These are phyloP conservation scores for Saccharomycopsis babjevae DNA, from an alignment of 805 yeast genomes.

Conservation along the genomic window DNA sequence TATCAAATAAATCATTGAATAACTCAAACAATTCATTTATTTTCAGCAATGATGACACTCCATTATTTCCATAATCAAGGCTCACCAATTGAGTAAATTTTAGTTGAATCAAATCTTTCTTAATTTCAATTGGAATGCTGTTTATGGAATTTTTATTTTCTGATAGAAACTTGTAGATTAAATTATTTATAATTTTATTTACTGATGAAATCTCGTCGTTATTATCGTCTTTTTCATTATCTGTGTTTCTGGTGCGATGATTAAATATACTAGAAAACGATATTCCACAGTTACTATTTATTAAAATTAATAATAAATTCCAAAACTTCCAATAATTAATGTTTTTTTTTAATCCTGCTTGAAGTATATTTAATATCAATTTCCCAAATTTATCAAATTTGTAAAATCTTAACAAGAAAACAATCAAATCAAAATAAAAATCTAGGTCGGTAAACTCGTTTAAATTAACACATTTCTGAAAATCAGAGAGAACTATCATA, in stretches of 20 bases:
- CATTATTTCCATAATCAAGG: conserved; percentile 52
- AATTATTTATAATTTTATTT: not conserved
- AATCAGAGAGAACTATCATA: not conserved
- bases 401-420: conserved; percentile 8
- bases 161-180: not conserved
- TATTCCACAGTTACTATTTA: conserved; percentile 12
- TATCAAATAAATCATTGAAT: conserved; percentile 38
- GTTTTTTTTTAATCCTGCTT: conserved; percentile 8
- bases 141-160: not conserved
- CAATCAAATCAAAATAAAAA: conserved; percentile 5
- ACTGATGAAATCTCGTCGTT: not conserved
- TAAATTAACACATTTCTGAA: conserved; percentile 9
- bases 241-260: not conserved
- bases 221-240: not conserved
- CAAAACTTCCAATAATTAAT: conserved; percentile 12
- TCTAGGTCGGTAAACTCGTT: conserved; percentile 7
- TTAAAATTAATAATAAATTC: conserved; percentile 15
- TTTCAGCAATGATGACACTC: conserved; percentile 47
- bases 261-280: not conserved
- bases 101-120: conserved; percentile 40
- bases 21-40: conserved; percentile 58
- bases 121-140: not conserved
- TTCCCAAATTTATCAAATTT: conserved; percentile 5
- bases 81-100: conserved; percentile 67
- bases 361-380: conserved; percentile 3